Evolutionary conservation across 176 grass and related monocot genomes (phyloP).

Genomic region (Secale cereale): DNA sequence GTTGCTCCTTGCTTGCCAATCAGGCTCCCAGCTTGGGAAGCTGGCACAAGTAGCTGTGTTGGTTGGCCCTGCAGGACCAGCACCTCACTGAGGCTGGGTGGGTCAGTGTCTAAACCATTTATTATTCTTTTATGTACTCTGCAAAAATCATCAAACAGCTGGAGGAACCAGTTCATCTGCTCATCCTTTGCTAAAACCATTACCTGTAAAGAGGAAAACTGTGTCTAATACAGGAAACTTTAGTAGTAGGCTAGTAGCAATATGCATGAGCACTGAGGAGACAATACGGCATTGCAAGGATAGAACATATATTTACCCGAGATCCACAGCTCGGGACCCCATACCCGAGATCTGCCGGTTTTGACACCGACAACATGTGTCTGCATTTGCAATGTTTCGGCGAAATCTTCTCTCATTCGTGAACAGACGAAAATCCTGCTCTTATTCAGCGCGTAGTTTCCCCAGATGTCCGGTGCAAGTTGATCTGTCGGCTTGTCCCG

Average conservation of each 20-base stretch:
- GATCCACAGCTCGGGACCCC: too few species aligned
- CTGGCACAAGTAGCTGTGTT: conserved; percentile 72
- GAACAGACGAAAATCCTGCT: too few species aligned
- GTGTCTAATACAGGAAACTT: not conserved
- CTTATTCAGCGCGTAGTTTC: too few species aligned
- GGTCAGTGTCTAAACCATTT: conserved; percentile 74
- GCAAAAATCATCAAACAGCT: conserved; percentile 80
- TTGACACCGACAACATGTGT: too few species aligned
- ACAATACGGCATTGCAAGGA: not conserved
- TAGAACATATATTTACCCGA: conserved; percentile 4
- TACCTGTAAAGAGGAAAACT: conserved; percentile 51
- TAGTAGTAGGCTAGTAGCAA: conserved; percentile 4
- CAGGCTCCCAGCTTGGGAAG: conserved; percentile 84
- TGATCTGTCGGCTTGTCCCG: too few species aligned
- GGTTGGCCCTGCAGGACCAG: conserved; percentile 49
- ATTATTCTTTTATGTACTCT: conserved; percentile 87
- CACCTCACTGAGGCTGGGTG: conserved; percentile 46
- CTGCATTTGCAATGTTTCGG: too few species aligned
- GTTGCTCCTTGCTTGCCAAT: conserved; percentile 92
- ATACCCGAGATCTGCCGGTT: too few species aligned
- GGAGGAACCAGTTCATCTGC: conserved; percentile 58
- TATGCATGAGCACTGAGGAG: not conserved
- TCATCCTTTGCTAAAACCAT: conserved; percentile 96
- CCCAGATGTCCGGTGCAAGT: too few species aligned
- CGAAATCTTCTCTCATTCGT: too few species aligned